Base-by-base conservation (phyloP, 225 moss, liverwort and hornwort genomes). In the Straminergon stramineum region DNA sequence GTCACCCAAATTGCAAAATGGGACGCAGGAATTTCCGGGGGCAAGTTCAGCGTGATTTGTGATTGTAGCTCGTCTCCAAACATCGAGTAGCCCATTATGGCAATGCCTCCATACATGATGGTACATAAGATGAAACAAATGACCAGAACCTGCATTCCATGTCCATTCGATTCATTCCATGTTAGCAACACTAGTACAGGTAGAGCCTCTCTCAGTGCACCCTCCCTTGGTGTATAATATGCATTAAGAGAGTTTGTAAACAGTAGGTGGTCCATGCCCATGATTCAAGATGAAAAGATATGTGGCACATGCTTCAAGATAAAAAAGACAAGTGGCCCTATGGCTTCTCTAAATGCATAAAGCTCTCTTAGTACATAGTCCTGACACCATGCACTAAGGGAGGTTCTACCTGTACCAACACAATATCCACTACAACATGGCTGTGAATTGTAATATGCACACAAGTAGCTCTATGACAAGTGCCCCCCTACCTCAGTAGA, bases 1-100 rank as follows among this genome's bases (percentile, higher is more conserved):
- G 96, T 96, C 77, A 96, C 95, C 97, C 99, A 99, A 45, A 99
- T 96, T 39, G 97, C 97, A 26, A 99, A 85, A 65, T 96, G 91
- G 45, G 99, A 99, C 5, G 99, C 97, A 21, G 96, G 83, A 51
- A 89, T 69, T 24, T 90, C 90, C 22, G 63, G 91, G 7, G 99
- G 99, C 69, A 99, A 63, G 90, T 97, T 99, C 13, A 99, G 81
- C 10, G 99, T 99, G 57, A 99, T 94, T 84, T 99, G 99, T 17
- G 99, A 99, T 85, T 95, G 88, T n/a, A 96, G 65, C 51, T 91
- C 95, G 37, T 97, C 93, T 39, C 99, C 99, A 86, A 99, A 99
- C 97, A 97, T 99, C 35, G 87, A 89, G 92, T 99, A 97, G 31
- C 99, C 99, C 90, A 97, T 91, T 7, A 89, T 86, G 24, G 94